Evolutionary conservation across 2,329 filamentous ascomycete genomes (phyloP).

Genomic region (Lachnum nothofagi): DNA sequence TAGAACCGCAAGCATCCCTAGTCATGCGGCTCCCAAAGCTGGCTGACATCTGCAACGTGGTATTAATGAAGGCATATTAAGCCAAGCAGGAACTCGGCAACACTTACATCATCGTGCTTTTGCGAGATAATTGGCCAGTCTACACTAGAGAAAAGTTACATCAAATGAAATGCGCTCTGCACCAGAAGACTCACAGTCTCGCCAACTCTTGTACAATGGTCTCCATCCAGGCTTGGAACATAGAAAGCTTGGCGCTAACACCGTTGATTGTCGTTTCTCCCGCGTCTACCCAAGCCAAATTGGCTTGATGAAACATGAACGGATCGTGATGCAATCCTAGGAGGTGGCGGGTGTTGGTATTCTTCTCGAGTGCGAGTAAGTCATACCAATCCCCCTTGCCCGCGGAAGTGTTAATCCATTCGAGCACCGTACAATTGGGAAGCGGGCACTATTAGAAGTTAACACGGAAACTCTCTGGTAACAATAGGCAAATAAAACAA

Average conservation of each 20-base stretch:
- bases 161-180: not conserved
- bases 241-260: constrained; percentile 20
- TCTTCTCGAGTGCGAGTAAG: constrained; percentile 46
- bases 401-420: constrained; percentile 56
- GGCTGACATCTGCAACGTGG: constrained; percentile 15
- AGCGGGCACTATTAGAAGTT: constrained; percentile 47
- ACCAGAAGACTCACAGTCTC: constrained; percentile 27
- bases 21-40: constrained; percentile 46
- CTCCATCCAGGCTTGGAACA: constrained; percentile 31
- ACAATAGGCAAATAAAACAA: not conserved
- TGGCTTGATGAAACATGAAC: constrained; percentile 54
- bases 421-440: constrained; percentile 49
- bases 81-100: not conserved
- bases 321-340: constrained; percentile 42
- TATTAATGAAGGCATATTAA: not conserved
- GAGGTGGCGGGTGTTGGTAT: constrained; percentile 51
- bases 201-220: constrained; percentile 28
- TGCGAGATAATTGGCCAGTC: constrained; percentile 51
- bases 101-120: constrained; percentile 51
- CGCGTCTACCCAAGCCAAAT: constrained; percentile 48
- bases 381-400: constrained; percentile 50
- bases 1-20: constrained; percentile 20
- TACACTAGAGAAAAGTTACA: constrained; percentile 29
- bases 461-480: not conserved
- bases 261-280: constrained; percentile 25